These are phyloP conservation scores for Vanrija sp. DNA, from an alignment of 1,284 basidiomycete genomes.

Conservation along the genomic window DNA sequence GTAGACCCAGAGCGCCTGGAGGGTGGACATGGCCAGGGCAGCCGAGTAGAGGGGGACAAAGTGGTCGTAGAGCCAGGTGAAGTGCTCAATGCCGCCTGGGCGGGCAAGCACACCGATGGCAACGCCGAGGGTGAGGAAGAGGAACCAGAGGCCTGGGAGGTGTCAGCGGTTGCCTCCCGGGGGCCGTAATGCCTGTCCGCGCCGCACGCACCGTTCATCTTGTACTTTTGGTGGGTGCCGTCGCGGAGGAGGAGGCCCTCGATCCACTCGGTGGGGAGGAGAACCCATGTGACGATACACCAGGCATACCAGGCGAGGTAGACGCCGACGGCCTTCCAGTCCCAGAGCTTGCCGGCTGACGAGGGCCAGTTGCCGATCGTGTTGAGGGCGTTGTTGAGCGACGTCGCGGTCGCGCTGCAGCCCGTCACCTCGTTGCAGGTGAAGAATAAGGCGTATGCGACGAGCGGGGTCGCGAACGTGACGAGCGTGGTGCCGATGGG, in stretches of 20 bases:
- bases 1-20: conserved; percentile 74
- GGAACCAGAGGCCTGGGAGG: conserved; percentile 73
- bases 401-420: conserved; percentile 52
- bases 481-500: conserved; percentile 74
- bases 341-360: conserved; percentile 61
- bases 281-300: conserved; percentile 72
- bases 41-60: conserved; percentile 88
- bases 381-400: conserved; percentile 16
- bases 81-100: conserved; percentile 69
- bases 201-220: conserved; percentile 75
- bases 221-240: conserved; percentile 77
- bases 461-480: conserved; percentile 66
- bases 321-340: conserved; percentile 66
- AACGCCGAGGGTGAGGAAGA: conserved; percentile 71
- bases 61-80: conserved; percentile 88
- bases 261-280: conserved; percentile 83
- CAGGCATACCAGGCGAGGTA: conserved; percentile 91
- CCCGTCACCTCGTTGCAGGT: conserved; percentile 74
- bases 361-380: conserved; percentile 32
- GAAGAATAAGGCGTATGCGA: conserved; percentile 77
- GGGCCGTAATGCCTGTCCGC: neutral
- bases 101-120: conserved; percentile 61
- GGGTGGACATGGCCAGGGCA: conserved; percentile 69
- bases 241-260: conserved; percentile 74
- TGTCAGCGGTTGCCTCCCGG: too few species aligned